Base-by-base conservation (phyloP, 2,329 filamentous ascomycete species). In the Aspergillus glaucus region DNA sequence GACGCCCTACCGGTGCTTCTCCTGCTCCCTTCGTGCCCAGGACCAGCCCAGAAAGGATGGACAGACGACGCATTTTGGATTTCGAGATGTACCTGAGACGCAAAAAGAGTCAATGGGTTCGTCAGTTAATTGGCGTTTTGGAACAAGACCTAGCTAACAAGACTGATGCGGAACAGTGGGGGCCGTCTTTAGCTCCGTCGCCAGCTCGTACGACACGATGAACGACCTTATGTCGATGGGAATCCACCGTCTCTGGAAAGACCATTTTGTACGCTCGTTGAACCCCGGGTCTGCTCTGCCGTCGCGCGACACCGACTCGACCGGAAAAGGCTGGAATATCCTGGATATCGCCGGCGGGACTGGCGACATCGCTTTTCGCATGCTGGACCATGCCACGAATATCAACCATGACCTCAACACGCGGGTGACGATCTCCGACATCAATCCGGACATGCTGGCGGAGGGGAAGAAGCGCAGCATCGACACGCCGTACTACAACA, bases 221-320 rank as follows among this genome's bases (percentile, higher is more conserved):
- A 98, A 98, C 74, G 93, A 98, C 69, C 80, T 97, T 58, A 98
- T 98, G 93, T 97, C 93, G 6, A 81, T 98, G 43, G 93, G 93
- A 48, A 91, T 95, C 73, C 93, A 98, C 70, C 87, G 93, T 40
- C 76, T 98, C 34, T 98, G 93, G 93, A 98, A 87, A 75, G 92
- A 97, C 72, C 85, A 95, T 73, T 98, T 97, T 69, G 92, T 98
- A 42, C 85, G 88, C 57, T 86, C 85, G 30, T 81, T 98, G 28
- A 93, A 96, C 67, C 92, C 93, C 0, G 91, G 91, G 55, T 79
- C 74, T 1, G 58, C 76, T 61, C 47, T 75, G 68, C 58, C 65
- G 42, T 62, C 66, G 9, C 63, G 60, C 32, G 56, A 62, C 6
- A 52, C 51, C 44, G 59, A 63, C 47, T 51, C 58, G 28, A 52